Percentiles rank a stretch among this genome's conserved stretches.
These are phyloP conservation scores for Asterophora lycoperdoides DNA, from an alignment of 768 basidiomycete species.

Conservation along the genomic window DNA sequence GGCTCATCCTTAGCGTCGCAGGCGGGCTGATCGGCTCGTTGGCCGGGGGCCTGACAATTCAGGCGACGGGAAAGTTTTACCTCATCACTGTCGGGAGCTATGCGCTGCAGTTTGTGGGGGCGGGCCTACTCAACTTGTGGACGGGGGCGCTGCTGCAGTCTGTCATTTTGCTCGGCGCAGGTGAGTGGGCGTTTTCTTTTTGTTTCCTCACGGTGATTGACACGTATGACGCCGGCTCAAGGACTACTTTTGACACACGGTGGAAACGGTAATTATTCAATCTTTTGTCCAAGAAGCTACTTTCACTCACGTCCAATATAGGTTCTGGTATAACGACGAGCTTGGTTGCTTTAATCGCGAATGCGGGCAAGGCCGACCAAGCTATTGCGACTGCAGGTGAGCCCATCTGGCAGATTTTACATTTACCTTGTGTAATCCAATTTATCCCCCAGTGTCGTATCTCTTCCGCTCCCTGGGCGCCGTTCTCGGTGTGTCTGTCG, in stretches of 20 bases:
- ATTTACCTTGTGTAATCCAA: neutral
- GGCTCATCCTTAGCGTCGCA: conserved; percentile 47
- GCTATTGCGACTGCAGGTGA: conserved; percentile 62
- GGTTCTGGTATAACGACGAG: conserved; percentile 53
- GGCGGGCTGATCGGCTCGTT: conserved; percentile 47
- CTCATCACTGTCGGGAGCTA: conserved; percentile 43
- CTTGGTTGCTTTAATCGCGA: conserved; percentile 57
- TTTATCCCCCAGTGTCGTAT: conserved; percentile 44
- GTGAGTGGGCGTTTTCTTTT: conserved; percentile 26
- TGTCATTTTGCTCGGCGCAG: conserved; percentile 34
- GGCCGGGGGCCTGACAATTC: conserved; percentile 48
- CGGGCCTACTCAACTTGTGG: conserved; percentile 31
- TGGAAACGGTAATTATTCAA: conserved; percentile 34
- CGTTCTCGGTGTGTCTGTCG: conserved; percentile 52
- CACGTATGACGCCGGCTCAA: conserved; percentile 15
- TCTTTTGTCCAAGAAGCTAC: no score
- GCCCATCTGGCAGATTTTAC: conserved; percentile 7
- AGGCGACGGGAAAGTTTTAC: conserved; percentile 56
- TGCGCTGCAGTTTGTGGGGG: conserved; percentile 34
- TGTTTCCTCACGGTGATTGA: neutral
- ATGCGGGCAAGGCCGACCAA: conserved; percentile 57
- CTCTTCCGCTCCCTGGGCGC: conserved; percentile 63
- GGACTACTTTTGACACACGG: conserved; percentile 32
- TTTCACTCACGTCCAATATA: conserved; percentile 16
- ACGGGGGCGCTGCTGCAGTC: conserved; percentile 38